A percentile compares a stretch with the other conserved stretches of the same genome.
These are phyloP conservation scores for Dalbergia cochinchinensis DNA, from an alignment of 306 rosid genomes.

Conservation along the genomic window DNA sequence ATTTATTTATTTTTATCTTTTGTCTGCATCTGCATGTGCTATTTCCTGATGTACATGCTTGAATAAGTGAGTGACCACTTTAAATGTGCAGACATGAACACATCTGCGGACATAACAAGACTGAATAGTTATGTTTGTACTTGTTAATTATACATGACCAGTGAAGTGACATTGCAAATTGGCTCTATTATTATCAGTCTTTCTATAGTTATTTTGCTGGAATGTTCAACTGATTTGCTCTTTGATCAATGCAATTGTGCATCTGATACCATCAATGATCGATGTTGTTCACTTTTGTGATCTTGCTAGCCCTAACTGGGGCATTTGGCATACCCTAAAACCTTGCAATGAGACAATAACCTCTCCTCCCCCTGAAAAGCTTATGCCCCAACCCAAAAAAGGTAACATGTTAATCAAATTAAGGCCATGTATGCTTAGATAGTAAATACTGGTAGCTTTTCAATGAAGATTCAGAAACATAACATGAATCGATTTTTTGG, in stretches of 20 bases:
- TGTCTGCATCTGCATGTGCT: not conserved
- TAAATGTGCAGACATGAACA: not conserved
- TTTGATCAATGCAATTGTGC: not conserved
- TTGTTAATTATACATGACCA: not conserved
- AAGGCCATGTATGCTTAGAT: too few relatives aligned
- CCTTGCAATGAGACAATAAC: too few relatives aligned
- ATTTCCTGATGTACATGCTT: constrained; percentile 14
- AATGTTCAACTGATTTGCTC: constrained; percentile 15
- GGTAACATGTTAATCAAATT: too few relatives aligned
- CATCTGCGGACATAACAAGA: not conserved
- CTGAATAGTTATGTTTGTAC: not conserved
- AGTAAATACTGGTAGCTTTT: too few relatives aligned
- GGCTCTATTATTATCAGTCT: not conserved
- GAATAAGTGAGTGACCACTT: constrained; percentile 6
- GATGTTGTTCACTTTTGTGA: constrained; percentile 13
- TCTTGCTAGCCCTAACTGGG: not conserved
- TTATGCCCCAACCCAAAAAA: too few relatives aligned
- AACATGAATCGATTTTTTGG: too few relatives aligned
- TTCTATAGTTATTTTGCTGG: not conserved
- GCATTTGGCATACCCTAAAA: not conserved
- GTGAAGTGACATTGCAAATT: not conserved
- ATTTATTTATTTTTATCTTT: not conserved
- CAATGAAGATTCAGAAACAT: too few relatives aligned
- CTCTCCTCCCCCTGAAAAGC: too few relatives aligned
- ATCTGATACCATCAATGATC: not conserved